phyloP scores from a whole-genome alignment of 805 yeast genomes.

The Aciculoconidium aculeatum region DNA sequence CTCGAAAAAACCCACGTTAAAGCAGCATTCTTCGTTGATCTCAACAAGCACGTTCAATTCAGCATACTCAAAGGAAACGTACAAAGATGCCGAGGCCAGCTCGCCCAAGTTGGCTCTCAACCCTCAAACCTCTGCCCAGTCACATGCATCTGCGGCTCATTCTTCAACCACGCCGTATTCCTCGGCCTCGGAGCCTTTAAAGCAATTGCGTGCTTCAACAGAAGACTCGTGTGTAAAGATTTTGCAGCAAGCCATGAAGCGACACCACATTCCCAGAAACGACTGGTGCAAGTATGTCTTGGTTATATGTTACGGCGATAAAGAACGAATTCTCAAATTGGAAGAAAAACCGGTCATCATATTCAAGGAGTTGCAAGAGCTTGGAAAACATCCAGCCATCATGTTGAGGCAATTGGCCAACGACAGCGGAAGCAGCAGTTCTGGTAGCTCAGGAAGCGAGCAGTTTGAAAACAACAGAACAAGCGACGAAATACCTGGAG shows the following conservation, averaged over 20 bases:
- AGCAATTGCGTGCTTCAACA: conserved; percentile 76
- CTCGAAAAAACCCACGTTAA: conserved; percentile 4
- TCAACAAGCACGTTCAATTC: conserved; percentile 4
- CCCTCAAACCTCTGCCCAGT: too few relatives aligned
- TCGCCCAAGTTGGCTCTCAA: conserved; percentile 4
- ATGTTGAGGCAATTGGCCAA: conserved; percentile 84
- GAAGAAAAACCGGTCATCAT: conserved; percentile 86
- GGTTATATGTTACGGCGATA: conserved; percentile 86
- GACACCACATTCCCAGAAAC: conserved; percentile 69
- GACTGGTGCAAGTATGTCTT: conserved; percentile 89
- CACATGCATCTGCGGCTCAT: conserved; percentile 4
- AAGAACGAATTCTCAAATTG: conserved; percentile 73
- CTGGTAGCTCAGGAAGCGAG: conserved; percentile 6
- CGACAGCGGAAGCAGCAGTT: conserved; percentile 7
- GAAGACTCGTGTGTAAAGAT: conserved; percentile 90
- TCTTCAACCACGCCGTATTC: conserved; percentile 8
- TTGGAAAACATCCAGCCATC: conserved; percentile 84
- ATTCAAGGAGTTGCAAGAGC: conserved; percentile 77
- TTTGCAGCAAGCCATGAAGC: conserved; percentile 79
- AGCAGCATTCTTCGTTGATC: conserved; percentile 4
- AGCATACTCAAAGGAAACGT: conserved; percentile 4
- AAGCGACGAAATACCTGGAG: conserved; percentile 42
- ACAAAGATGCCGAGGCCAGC: too few relatives aligned
- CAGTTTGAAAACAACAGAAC: conserved; percentile 34
- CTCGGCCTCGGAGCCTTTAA: conserved; percentile 55